Evolutionary conservation across 768 basidiomycete genomes (phyloP).

Genomic region (Cystofilobasidium capitatum): DNA sequence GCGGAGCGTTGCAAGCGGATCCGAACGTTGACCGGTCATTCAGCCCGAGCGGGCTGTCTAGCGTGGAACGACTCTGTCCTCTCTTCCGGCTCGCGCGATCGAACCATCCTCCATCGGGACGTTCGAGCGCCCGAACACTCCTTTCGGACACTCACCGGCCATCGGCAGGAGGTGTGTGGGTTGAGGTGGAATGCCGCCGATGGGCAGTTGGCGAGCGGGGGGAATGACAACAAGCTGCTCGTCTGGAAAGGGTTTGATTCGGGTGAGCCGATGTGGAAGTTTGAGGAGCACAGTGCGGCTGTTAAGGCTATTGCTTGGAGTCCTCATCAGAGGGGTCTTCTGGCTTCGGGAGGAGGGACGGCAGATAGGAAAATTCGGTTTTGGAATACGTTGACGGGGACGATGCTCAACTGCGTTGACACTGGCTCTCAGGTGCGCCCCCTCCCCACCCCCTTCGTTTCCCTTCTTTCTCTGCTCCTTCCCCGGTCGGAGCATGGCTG

Average conservation of each 20-base stretch:
- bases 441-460: no score
- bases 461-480: background rate
- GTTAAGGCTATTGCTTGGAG: slow-evolving; percentile 99
- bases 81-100: slow-evolving; percentile 82
- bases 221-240: slow-evolving; percentile 97
- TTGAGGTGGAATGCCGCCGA: slow-evolving; percentile 70
- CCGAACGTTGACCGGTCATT: slow-evolving; percentile 78
- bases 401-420: slow-evolving; percentile 75
- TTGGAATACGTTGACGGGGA: slow-evolving; percentile 86
- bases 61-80: slow-evolving; percentile 80
- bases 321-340: slow-evolving; percentile 78
- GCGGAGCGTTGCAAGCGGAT: slow-evolving; percentile 62
- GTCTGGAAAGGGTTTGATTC: slow-evolving; percentile 79
- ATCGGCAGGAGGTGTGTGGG: slow-evolving; percentile 87
- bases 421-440: slow-evolving; percentile 82
- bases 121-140: slow-evolving; percentile 61
- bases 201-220: slow-evolving; percentile 72
- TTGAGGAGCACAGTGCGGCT: slow-evolving; percentile 91
- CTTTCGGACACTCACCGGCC: slow-evolving; percentile 52
- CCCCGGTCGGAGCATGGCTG: background rate
- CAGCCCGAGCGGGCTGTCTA: slow-evolving; percentile 80
- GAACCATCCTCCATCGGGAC: slow-evolving; percentile 83
- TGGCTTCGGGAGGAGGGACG: slow-evolving; percentile 96
- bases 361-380: slow-evolving; percentile 96
- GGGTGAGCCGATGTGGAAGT: slow-evolving; percentile 69